Conservation (phyloP, 257 asterid species). For the Gardenia jasminoides region DNA sequence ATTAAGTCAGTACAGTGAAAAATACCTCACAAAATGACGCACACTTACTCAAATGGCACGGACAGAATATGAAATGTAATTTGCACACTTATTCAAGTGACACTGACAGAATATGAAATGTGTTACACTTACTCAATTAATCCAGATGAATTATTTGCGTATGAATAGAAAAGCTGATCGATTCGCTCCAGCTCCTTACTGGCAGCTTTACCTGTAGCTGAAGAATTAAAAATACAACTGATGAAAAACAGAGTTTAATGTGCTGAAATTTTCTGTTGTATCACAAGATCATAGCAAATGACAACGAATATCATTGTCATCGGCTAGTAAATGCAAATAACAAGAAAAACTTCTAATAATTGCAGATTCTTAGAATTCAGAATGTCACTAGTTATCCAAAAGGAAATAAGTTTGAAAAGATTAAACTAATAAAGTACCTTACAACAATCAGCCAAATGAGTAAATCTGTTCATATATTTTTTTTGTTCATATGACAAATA, state of each 20-base stretch:
- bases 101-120: not conserved
- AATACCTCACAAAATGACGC: not conserved
- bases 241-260: conserved; percentile 6
- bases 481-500: not conserved
- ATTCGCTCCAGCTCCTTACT: conserved; percentile 59
- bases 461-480: not conserved
- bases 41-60: conserved; percentile 58
- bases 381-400: not conserved
- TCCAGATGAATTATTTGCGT: conserved; percentile 48
- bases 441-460: not conserved
- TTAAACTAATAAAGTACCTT: not conserved
- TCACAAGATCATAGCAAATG: not conserved
- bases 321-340: not conserved
- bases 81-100: conserved; percentile 55
- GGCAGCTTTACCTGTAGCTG: conserved; percentile 77
- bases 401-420: not conserved
- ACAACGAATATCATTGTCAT: not conserved
- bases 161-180: conserved; percentile 57
- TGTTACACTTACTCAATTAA: conserved; percentile 64
- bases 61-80: not conserved
- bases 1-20: not conserved
- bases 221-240: conserved; percentile 10
- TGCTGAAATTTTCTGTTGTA: not conserved
- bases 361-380: not conserved
- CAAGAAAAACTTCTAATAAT: not conserved